phyloP scores from a whole-genome alignment of 106 monocot species.

The Ottelia alismoides region DNA sequence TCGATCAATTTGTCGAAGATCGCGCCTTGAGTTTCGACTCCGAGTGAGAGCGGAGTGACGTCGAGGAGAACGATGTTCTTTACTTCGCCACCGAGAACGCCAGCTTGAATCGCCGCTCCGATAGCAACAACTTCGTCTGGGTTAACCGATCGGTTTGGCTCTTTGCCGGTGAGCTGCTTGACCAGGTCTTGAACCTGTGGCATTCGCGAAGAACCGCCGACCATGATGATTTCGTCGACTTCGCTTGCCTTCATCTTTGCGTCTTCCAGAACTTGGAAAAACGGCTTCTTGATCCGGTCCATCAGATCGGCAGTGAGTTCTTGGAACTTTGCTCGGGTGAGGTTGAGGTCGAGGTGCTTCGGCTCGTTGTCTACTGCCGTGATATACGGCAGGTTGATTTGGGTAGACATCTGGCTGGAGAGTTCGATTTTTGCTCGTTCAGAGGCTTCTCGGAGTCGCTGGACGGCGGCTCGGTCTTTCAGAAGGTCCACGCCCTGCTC shows the following conservation, averaged over 20 bases:
- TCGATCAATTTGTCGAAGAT: constrained; percentile 2
- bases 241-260: not conserved
- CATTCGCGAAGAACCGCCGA: constrained; percentile 5
- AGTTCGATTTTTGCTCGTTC: not conserved
- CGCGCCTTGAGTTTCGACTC: not conserved
- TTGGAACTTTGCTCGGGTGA: constrained; percentile 81
- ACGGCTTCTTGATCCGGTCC: constrained; percentile 1
- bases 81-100: constrained; percentile 1
- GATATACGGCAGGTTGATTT: constrained; percentile 54
- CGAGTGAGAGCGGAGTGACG: not conserved
- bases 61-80: constrained; percentile 5
- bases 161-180: constrained; percentile 5
- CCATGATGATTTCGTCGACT: constrained; percentile 1
- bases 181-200: constrained; percentile 4
- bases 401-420: not conserved
- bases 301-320: constrained; percentile 77
- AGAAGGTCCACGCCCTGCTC: not conserved
- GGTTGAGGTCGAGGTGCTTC: constrained; percentile 66
- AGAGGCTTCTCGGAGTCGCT: not conserved
- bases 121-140: constrained; percentile 8
- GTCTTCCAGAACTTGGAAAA: not conserved
- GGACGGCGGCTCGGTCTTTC: not conserved
- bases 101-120: constrained; percentile 1
- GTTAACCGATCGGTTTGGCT: constrained; percentile 4
- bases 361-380: constrained; percentile 77